Evolutionary conservation across 768 basidiomycete species (phyloP).

Genomic region (Leucocoprinus leucothites): DNA sequence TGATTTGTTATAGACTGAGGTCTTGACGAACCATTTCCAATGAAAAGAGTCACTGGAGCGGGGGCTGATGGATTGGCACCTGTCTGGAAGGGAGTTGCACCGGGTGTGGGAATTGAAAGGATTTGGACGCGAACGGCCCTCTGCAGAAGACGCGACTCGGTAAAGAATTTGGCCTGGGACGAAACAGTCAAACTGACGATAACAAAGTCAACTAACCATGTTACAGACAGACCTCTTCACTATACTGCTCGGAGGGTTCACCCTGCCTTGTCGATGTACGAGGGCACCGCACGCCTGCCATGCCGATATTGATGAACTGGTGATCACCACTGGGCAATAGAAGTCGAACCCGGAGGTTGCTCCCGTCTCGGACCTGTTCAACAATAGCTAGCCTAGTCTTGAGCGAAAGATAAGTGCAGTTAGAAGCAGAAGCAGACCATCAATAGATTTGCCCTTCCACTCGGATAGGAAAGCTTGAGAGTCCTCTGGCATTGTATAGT

Average conservation of each 20-base stretch:
- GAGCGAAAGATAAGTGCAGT: slow-evolving; percentile 8
- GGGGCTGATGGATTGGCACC: slow-evolving; percentile 49
- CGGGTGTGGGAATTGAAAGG: slow-evolving; percentile 74
- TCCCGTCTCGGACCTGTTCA: slow-evolving; percentile 92
- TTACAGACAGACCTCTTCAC: slow-evolving; percentile 71
- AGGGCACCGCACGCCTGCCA: slow-evolving; percentile 79
- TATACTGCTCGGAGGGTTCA: slow-evolving; percentile 78
- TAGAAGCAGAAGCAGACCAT: slow-evolving; percentile 49
- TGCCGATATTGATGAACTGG: slow-evolving; percentile 82
- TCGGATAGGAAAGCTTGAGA: slow-evolving; percentile 85
- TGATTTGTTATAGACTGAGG: not conserved
- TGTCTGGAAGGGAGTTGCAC: slow-evolving; percentile 78
- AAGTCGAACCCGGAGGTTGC: slow-evolving; percentile 84
- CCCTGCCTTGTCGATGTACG: slow-evolving; percentile 69
- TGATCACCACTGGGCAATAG: slow-evolving; percentile 87
- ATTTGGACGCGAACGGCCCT: slow-evolving; percentile 74
- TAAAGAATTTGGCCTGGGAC: slow-evolving; percentile 85
- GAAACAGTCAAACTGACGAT: slow-evolving; percentile 16
- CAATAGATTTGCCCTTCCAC: slow-evolving; percentile 88
- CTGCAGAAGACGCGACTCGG: slow-evolving; percentile 83
- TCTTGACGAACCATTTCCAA: slow-evolving; percentile 65
- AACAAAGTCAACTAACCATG: slow-evolving; percentile 2
- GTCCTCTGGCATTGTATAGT: slow-evolving; percentile 87
- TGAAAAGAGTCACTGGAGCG: slow-evolving; percentile 79
- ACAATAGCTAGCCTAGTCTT: slow-evolving; percentile 64